Base-by-base conservation (phyloP, 2,329 filamentous ascomycete species). In the Calonectria hawksworthii region DNA sequence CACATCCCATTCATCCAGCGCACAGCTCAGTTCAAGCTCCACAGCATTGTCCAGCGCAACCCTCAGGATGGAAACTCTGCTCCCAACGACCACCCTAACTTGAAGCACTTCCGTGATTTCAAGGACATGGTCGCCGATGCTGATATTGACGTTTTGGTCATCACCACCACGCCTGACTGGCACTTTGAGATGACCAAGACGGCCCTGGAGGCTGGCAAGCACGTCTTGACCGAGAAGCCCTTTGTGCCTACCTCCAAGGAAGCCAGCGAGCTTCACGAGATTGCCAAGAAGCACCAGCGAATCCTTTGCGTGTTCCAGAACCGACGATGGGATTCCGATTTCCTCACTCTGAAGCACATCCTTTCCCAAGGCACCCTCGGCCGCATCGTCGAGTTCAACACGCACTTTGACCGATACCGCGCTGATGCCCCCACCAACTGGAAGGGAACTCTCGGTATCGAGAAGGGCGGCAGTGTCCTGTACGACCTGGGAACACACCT, bases 291-390 rank as follows among this genome's bases (percentile, higher is more conserved):
- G 71, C 83, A 88, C 64, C 84, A 86, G 38, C 87, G 87, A 68
- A 81, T 92, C 63, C 84, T 94, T 74, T 92, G 91, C 77, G 92
- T 94, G n/a, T 94, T 93, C 84, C 92, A 94, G 86, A 94, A 95
- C 86, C 90, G 94, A 26, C 89, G 94, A 67, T 96, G 91, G 90
- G 94, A 96, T 82, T 88, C 91, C 47, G 94, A 96, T 84, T 96
- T 94, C 75, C 84, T 93, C 67, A 94, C 94, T 0, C 86, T 95
- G 61, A 88, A 87, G 77, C 88, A 92, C 77, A 88, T 96, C 38
- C 80, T 95, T 50, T 84, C 85, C 21, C 87, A 89, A 30, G 90
- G 88, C 64, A 86, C 86, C 0, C 87, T 96, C 4, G 94, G 94
- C 72, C 89, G 94, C 32, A 86, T 95, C 59, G 89, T 93, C 67